Evolutionary conservation across 495 filamentous ascomycete genomes (phyloP).

Genomic region (Neurospora sp.): DNA sequence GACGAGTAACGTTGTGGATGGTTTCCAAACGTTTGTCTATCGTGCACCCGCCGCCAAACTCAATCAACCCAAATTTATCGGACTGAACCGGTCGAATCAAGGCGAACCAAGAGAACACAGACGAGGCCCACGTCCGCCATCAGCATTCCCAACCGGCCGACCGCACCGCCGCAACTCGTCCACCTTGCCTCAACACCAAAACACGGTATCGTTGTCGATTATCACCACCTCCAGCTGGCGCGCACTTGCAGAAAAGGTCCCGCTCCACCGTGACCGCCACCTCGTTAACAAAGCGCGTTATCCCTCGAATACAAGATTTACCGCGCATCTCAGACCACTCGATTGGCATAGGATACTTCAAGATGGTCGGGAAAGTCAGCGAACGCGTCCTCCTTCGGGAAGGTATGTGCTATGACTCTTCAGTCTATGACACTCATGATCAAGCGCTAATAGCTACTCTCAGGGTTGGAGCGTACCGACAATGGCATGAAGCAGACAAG

Average conservation of each 20-base stretch:
- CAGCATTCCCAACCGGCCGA: background rate
- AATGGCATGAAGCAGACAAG: constrained; percentile 92
- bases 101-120: background rate
- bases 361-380: constrained; percentile 44
- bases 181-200: background rate
- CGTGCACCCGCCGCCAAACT: background rate
- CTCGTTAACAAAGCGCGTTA: background rate
- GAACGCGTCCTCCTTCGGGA: constrained; percentile 43
- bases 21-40: background rate
- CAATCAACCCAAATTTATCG: background rate
- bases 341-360: constrained; percentile 3
- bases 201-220: background rate
- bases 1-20: background rate
- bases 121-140: background rate
- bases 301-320: background rate
- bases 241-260: background rate
- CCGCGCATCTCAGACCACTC: background rate
- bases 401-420: constrained; percentile 22
- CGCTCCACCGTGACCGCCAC: background rate
- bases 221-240: background rate
- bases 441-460: constrained; percentile 4
- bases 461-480: constrained; percentile 89
- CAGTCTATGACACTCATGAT: background rate
- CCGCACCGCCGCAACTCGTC: background rate
- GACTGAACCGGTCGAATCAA: background rate